Conservation (phyloP, 495 filamentous ascomycete species). For the Penicillium longicatenatum region DNA sequence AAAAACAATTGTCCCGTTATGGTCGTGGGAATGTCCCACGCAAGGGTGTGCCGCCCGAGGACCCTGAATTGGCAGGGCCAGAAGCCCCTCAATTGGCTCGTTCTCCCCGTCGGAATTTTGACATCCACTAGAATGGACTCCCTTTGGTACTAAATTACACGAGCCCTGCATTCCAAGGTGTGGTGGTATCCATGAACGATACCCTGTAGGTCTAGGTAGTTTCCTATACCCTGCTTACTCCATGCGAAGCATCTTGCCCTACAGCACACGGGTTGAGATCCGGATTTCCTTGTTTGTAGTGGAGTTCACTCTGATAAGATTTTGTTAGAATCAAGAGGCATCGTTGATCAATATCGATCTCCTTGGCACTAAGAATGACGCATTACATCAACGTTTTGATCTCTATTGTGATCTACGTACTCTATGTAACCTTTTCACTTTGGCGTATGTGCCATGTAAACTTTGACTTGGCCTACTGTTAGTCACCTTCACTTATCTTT, state of each 20-base stretch:
- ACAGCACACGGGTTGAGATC: background rate
- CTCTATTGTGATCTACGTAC: background rate
- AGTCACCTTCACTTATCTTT: background rate
- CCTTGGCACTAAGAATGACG: background rate
- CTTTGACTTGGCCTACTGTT: background rate
- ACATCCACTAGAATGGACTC: conserved; percentile 16
- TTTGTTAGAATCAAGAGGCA: background rate
- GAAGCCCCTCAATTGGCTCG: conserved; percentile 16
- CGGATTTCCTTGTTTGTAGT: background rate
- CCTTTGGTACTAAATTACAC: conserved; percentile 12
- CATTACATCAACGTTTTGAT: background rate
- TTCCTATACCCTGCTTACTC: background rate
- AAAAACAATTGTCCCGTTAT: conserved; percentile 24
- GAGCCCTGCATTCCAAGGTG: conserved; percentile 26
- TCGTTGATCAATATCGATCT: background rate
- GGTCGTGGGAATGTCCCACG: conserved; percentile 21
- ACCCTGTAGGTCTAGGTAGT: conserved; percentile 8
- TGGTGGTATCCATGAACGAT: conserved; percentile 21
- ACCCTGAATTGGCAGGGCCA: conserved; percentile 5
- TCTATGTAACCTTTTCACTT: background rate
- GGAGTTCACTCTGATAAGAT: background rate
- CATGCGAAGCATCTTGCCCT: background rate
- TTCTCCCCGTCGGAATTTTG: conserved; percentile 13
- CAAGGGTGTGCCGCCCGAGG: conserved; percentile 19
- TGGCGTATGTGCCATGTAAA: background rate